A percentile compares a stretch with the other conserved stretches of the same genome.
phyloP scores from a whole-genome alignment of 2,329 filamentous ascomycete species.

The Cladobotryum protrusum region DNA sequence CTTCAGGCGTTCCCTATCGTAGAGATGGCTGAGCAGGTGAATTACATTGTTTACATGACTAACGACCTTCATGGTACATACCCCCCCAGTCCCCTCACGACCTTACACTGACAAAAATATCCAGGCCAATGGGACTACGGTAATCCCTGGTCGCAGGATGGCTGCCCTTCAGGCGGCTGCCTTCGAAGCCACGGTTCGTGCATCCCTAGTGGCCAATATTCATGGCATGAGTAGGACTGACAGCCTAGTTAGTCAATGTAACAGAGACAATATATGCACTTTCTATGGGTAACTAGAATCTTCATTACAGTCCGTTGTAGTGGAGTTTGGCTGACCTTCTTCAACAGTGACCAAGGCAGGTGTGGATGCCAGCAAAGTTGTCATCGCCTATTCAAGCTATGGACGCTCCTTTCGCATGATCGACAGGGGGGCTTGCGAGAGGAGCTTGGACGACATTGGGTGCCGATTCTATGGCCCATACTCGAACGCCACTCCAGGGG shows the following conservation, averaged over 20 bases:
- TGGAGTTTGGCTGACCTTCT: not conserved
- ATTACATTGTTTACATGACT: conserved; percentile 31
- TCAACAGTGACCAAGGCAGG: conserved; percentile 27
- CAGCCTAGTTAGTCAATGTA: conserved; percentile 24
- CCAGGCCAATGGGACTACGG: conserved; percentile 20
- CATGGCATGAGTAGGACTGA: too few species aligned
- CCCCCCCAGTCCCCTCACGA: too few species aligned
- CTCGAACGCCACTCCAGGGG: conserved; percentile 18
- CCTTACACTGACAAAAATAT: too few species aligned
- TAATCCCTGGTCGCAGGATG: conserved; percentile 1
- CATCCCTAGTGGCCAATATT: not conserved
- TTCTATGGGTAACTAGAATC: conserved; percentile 22
- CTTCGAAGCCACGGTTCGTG: conserved; percentile 26
- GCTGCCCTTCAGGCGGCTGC: conserved; percentile 25
- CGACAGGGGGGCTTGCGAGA: conserved; percentile 18
- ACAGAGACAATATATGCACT: conserved; percentile 32
- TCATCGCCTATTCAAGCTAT: conserved; percentile 24
- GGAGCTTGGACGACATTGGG: conserved; percentile 3
- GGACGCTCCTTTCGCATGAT: conserved; percentile 24
- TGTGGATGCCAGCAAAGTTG: conserved; percentile 24
- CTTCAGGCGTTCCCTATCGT: conserved; percentile 25
- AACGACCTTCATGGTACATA: conserved; percentile 24
- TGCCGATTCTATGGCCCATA: conserved; percentile 21
- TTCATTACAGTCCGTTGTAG: not conserved
- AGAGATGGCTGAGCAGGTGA: conserved; percentile 18